Evolutionary conservation across 129 eudicot species (phyloP), one percentile per base, ranked within the genome.

Genomic region (Dittrichia graveolens): DNA sequence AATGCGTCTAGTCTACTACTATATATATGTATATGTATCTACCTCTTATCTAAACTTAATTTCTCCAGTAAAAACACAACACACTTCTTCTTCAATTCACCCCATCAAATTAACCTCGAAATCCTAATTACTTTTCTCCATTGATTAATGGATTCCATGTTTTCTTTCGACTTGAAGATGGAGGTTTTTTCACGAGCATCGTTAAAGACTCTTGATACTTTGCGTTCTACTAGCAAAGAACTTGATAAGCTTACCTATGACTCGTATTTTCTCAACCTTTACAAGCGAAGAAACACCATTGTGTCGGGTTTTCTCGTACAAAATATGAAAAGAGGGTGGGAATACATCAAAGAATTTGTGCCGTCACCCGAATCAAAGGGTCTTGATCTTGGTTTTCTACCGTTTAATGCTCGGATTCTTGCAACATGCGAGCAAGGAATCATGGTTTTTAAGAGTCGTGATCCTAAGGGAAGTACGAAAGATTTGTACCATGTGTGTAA

Each of bases 271-370:
- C 38, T 74, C 2, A 10, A 41, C 16, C 7, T 24, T 16, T 57
- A 68, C 69, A 67, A 67, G 49, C 15, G 56, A 46, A 46, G 52
- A 15, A 76, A 66, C 68, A 38, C 12, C 14, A 45, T 67, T 0
- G 52, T 76, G 0, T 76, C 75, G 0, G 69, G 80, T 47, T 76
- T 76, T 76, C 52, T 76, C 1, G 8, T 67, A 66, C 49, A 75
- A 54, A 5, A 34, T 7, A 2, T 0, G 15, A 59, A n/a, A n/a
- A 6, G 14, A 9, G 47, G 49, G 31, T 14, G 14, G 24, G 4
- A 8, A n/a, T n/a, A 60, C 42, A 8, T 54, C 59, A 8, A 40
- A 31, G 75, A 67, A 59, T 76, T 67, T 67, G 80, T 68, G 7
- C 74, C 68, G 2, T 56, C 75, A 0, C 61, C n/a, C 10, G 48